Evolutionary conservation across 2,329 filamentous ascomycete genomes (phyloP).

Genomic region (Fusarium tanahbumbuense): DNA sequence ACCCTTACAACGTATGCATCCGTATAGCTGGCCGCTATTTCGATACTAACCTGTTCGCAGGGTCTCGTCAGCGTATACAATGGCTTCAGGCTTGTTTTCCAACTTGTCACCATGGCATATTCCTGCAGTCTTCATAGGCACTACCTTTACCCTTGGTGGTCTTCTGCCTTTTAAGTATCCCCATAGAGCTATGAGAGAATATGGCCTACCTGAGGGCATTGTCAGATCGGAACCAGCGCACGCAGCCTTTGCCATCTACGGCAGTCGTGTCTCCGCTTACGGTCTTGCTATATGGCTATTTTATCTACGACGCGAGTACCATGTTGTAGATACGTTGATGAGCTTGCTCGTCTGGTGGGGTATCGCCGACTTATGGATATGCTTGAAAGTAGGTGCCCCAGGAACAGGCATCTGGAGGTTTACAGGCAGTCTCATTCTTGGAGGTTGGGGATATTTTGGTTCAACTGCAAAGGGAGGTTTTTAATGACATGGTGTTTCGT

Average conservation of each 20-base stretch:
- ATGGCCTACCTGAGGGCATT: slow-evolving; percentile 50
- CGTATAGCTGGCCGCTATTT: not conserved
- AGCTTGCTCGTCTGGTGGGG: slow-evolving; percentile 34
- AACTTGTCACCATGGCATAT: slow-evolving; percentile 43
- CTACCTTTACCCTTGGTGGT: slow-evolving; percentile 48
- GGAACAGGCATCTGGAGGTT: slow-evolving; percentile 31
- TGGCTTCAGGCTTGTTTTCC: slow-evolving; percentile 29
- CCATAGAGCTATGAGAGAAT: slow-evolving; percentile 49
- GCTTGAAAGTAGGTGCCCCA: slow-evolving; percentile 39
- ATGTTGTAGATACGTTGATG: slow-evolving; percentile 40
- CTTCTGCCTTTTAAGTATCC: slow-evolving; percentile 50
- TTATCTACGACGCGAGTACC: slow-evolving; percentile 37
- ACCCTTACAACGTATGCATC: not conserved
- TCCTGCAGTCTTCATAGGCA: slow-evolving; percentile 46
- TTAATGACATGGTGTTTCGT: not conserved
- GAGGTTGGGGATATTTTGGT: slow-evolving; percentile 36
- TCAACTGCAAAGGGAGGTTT: slow-evolving; percentile 29
- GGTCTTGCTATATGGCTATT: slow-evolving; percentile 41
- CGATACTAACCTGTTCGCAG: not conserved
- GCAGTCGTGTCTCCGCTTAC: slow-evolving; percentile 35
- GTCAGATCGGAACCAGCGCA: slow-evolving; percentile 48
- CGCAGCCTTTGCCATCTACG: slow-evolving; percentile 45
- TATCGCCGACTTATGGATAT: slow-evolving; percentile 40
- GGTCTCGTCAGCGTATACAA: not conserved
- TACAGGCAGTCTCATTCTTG: slow-evolving; percentile 12